Evolutionary conservation across 116 monocot species (phyloP).

Genomic region (Posidonia oceanica): DNA sequence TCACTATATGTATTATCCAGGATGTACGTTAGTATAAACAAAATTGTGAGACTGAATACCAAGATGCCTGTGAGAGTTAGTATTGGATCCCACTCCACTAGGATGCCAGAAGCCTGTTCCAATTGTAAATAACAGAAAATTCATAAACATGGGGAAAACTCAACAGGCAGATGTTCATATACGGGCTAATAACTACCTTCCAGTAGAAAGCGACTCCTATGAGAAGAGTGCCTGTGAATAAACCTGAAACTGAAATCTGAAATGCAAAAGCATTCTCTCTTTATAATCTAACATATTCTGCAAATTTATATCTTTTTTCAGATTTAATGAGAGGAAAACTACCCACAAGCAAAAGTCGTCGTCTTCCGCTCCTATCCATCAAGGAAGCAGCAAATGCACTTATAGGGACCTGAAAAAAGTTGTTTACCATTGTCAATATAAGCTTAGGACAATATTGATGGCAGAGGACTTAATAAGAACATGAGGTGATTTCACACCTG

Average conservation of each 20-base stretch:
- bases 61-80: slow-evolving; percentile 45
- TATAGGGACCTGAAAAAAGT: slow-evolving; percentile 38
- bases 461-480: not conserved
- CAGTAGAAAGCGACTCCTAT: slow-evolving; percentile 40
- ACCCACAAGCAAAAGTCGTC: slow-evolving; percentile 45
- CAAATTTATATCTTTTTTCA: too few relatives aligned
- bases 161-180: not conserved
- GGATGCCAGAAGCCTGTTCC: slow-evolving; percentile 31
- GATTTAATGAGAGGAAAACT: not conserved
- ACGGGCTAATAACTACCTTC: slow-evolving; percentile 33
- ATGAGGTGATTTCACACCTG: not conserved
- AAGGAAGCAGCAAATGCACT: slow-evolving; percentile 43
- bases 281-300: too few relatives aligned
- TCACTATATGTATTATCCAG: not conserved
- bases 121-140: not conserved
- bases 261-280: not conserved
- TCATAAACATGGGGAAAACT: not conserved
- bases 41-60: slow-evolving; percentile 11
- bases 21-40: too few relatives aligned
- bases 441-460: not conserved
- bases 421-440: too few relatives aligned
- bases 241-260: slow-evolving; percentile 60
- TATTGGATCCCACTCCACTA: slow-evolving; percentile 21
- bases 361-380: slow-evolving; percentile 73
- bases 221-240: slow-evolving; percentile 31